Evolutionary conservation across 176 grass and related monocot species (phyloP).

Genomic region (Lolium rigidum): DNA sequence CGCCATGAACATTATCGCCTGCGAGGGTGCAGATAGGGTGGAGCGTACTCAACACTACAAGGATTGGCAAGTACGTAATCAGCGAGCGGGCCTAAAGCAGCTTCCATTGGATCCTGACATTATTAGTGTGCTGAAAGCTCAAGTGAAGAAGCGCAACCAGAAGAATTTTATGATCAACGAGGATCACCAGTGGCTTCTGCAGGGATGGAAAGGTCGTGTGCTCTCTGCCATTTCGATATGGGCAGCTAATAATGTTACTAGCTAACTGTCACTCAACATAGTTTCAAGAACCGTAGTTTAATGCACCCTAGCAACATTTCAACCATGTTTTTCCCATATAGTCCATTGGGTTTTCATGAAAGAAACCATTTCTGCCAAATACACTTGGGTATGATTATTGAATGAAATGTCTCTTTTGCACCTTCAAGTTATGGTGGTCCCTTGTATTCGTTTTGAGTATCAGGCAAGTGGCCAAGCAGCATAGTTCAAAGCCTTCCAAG

Average conservation of each 20-base stretch:
- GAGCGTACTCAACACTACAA: conserved; percentile 52
- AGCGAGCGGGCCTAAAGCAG: conserved; percentile 49
- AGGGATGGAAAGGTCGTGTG: conserved; percentile 58
- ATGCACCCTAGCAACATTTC: neutral
- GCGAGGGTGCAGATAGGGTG: conserved; percentile 51
- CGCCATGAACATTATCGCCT: conserved; percentile 49
- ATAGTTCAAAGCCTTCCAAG: neutral
- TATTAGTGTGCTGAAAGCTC: conserved; percentile 1
- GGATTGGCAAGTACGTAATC: conserved; percentile 51
- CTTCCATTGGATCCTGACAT: conserved; percentile 41
- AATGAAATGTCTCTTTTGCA: neutral
- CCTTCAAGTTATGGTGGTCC: neutral
- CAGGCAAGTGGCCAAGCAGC: neutral
- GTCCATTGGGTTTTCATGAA: neutral
- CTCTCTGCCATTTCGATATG: conserved; percentile 48
- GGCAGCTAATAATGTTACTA: neutral
- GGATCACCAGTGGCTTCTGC: conserved; percentile 52
- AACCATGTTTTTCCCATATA: neutral
- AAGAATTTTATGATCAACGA: conserved; percentile 51
- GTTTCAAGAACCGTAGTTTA: neutral
- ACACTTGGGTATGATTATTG: neutral
- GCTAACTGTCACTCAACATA: neutral
- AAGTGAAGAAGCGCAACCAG: conserved; percentile 38
- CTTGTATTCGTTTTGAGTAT: neutral
- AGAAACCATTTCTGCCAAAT: neutral